A percentile compares a stretch with the other conserved stretches of the same genome.
phyloP scores from a whole-genome alignment of 2,329 filamentous ascomycete genomes.

The Colletotrichum spaethianum region DNA sequence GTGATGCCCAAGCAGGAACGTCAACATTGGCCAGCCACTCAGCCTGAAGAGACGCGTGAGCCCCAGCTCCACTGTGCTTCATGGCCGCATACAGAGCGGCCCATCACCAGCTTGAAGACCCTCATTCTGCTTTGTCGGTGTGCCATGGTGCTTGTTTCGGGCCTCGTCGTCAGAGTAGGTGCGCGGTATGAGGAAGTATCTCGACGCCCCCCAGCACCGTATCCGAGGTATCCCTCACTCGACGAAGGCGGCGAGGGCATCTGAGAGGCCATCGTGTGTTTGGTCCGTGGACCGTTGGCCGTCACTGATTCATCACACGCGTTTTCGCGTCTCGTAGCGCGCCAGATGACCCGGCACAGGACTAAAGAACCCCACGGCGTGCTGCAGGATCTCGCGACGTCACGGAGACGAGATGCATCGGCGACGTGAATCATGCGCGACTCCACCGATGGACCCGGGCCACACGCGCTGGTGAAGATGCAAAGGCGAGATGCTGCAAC shows the following conservation, averaged over 20 bases:
- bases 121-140: conserved; percentile 29
- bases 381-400: conserved; percentile 35
- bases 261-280: conserved; percentile 15
- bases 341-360: conserved; percentile 28
- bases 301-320: conserved; percentile 27
- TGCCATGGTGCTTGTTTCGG: conserved; percentile 37
- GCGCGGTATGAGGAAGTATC: conserved; percentile 18
- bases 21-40: conserved; percentile 40
- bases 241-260: conserved; percentile 2
- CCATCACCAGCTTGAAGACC: conserved; percentile 39
- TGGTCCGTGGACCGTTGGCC: neutral
- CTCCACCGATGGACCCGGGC: conserved; percentile 29
- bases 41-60: conserved; percentile 38
- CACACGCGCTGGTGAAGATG: conserved; percentile 3
- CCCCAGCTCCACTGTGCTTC: conserved; percentile 47
- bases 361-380: conserved; percentile 7
- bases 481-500: conserved; percentile 21
- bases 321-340: conserved; percentile 35
- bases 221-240: conserved; percentile 6
- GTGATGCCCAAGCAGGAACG: conserved; percentile 39
- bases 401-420: conserved; percentile 32
- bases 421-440: conserved; percentile 36
- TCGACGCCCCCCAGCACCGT: neutral
- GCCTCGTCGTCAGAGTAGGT: conserved; percentile 1
- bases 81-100: conserved; percentile 46